Evolutionary conservation across 1,284 basidiomycete genomes (phyloP), one percentile per base, ranked within the genome.

Genomic region (Marasmius tenuissimus): DNA sequence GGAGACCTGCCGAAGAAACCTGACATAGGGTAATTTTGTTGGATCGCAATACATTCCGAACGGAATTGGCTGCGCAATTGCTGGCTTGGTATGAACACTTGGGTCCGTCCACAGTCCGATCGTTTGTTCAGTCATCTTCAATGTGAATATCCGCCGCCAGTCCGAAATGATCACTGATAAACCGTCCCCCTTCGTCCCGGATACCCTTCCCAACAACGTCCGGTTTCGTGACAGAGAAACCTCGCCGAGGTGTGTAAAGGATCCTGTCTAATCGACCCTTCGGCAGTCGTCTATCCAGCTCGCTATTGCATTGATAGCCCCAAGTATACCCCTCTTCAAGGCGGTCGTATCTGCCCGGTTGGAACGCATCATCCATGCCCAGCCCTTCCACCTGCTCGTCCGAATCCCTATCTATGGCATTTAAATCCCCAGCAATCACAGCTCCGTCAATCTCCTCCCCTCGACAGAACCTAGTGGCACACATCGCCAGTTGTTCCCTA

Each of bases 381-480:
- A 81, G 74, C 4, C 76, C 71, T 40, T 68, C 71, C 14, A 81
- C 77, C 37, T 84, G 72, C 27, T 60, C 64, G 51, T 64, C 64
- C 61, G 90, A 88, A 16, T 72, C 70, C 0, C 73, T 66, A 12
- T 73, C 74, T 58, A 90, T 85, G 50, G 85, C 78, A 66, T 91
- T 91, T 86, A 91, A 88, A 66, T 91, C 89, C 0, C 89, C 89
- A 0, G 79, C 81, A 45, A 89, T 80, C 1, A 91, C 63, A 0
- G 87, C 89, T 0, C 84, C 87, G 33, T 77, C 69, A 12, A 86
- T 69, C 0, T 75, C 77, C 16, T 75, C 39, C n/a, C 40, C 50
- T 1, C 52, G 42, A 22, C 49, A 33, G 6, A 51, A 51, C 18
- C 63, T 76, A 78, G n/a, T n/a, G n/a, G 81, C 76, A 56, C 86